Base-by-base conservation (phyloP, 1,139 yeast species). In the Blastobotrys illinoisensis region DNA sequence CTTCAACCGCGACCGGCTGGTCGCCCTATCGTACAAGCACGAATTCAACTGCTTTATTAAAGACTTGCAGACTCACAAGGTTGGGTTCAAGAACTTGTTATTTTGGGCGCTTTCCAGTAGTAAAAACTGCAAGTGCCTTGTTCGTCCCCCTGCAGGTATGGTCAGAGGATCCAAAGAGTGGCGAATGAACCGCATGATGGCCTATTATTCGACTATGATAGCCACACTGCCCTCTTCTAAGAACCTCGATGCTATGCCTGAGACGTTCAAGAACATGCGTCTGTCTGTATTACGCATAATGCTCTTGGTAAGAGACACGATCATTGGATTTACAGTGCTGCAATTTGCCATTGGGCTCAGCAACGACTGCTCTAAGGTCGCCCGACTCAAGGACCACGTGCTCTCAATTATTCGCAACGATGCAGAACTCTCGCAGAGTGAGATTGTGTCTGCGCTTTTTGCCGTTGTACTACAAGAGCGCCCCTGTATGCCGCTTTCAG, bases 321-420 rank as follows among this genome's bases (percentile, higher is more conserved):
- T 58, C 2, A 26, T 61, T 49, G 60, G 59, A n/a, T 64, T 62
- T 54, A 54, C 64, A 14, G 57, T 63, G 44, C 47, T 62, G 21
- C 66, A 64, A 43, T 60, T 58, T 46, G 58, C 58, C 21, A 47
- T 60, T 13, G 54, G 56, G 11, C 53, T 62, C 21, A 53, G 59
- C 21, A 56, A 60, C 21, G 60, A 58, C 46, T 54, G 53, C 23
- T 49, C 52, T 18, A 50, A 54, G 46, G 40, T 59, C 20, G 51
- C 57, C 46, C 58, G 60, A n/a, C 49, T 64, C 46, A 64, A 64
- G 50, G 52, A 47, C 26, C 50, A 55, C 9, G 51, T 64, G 11
- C 24, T 60, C 49, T 26, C 46, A 3, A 40, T 57, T 18, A 55
- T 63, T 9, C 54, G 52, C 23, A 47, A 52, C 20, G 60, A 57